phyloP scores from a whole-genome alignment of 192 early-diverging fungal genomes.

The Gamsiella multidivaricata region DNA sequence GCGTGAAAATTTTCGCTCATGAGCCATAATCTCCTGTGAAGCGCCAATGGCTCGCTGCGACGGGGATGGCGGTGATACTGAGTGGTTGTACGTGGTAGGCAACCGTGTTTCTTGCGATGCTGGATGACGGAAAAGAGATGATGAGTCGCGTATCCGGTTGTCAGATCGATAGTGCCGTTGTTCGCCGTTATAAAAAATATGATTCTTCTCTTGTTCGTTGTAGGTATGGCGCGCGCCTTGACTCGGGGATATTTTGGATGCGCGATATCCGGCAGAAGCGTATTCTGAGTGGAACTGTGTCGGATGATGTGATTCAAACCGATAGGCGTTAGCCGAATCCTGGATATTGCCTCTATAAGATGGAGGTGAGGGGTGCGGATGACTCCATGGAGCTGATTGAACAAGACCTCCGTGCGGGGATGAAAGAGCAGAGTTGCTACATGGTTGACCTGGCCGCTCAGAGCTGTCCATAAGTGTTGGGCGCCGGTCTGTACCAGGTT shows the following conservation, averaged over 20 bases:
- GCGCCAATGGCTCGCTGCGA: background rate
- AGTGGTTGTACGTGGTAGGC: background rate
- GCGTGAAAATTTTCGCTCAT: background rate
- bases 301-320: too few species aligned
- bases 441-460: background rate
- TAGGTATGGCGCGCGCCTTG: too few species aligned
- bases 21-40: background rate
- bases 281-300: too few species aligned
- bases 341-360: too few species aligned
- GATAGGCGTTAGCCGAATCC: too few species aligned
- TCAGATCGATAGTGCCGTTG: too few species aligned
- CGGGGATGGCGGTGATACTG: background rate
- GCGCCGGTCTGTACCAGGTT: background rate
- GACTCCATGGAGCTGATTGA: background rate
- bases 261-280: too few species aligned
- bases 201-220: too few species aligned
- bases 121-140: background rate
- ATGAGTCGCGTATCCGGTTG: background rate
- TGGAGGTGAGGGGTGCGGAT: slow-evolving; percentile 2
- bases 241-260: too few species aligned
- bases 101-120: background rate
- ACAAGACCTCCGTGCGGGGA: slow-evolving; percentile 20
- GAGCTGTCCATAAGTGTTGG: background rate
- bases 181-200: too few species aligned
- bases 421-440: background rate